Evolutionary conservation across 2,329 filamentous ascomycete genomes (phyloP), one percentile per base, ranked within the genome.

Genomic region (Nemania serpens): DNA sequence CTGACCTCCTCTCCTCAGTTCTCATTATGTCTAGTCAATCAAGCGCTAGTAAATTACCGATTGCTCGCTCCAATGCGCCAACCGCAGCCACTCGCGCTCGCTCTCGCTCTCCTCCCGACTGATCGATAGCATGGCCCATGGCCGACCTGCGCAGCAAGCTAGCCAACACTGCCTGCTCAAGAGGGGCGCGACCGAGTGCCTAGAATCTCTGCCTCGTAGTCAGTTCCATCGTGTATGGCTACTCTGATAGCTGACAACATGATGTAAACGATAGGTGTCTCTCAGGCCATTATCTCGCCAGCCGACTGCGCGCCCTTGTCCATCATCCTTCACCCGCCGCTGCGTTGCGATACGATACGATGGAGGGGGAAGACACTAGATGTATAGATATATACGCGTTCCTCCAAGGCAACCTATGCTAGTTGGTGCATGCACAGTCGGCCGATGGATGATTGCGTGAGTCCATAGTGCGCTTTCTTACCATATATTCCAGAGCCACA

Each of bases 151-250:
- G 64, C 91, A 94, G 80, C 88, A 90, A 73, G 87, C 81, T 57
- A 81, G 79, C 46, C 81, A 64, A 18, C 61, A 67, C 73, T 84
- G 88, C 53, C 91, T 95, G 83, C 79, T 93, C 68, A 95, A 95
- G 84, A 96, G 95, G 83, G 91, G 91, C 64, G 91, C 91, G 75
- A 94, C 93, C 84, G 90, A 91, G 76, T 82, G 79, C 39, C 96
- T 91, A 74, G 96, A 96, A 84, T 90, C 91, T 1, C 84, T 97
- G 52, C 96, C 95, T 82, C 89, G 94, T 70, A 93, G 94, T 64
- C 52, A 18, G 61, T 55, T 57, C 20, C 2, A 29, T 12, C 20
- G 4, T 15, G 15, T 13, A n/a, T 37, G 13, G 13, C 39, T 17
- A 10, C 22, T n/a, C 13, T 3, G 15, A 20, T 18, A 11, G 12